Conservation (phyloP, 768 basidiomycete genomes). For the Pulveroboletus sp. region DNA sequence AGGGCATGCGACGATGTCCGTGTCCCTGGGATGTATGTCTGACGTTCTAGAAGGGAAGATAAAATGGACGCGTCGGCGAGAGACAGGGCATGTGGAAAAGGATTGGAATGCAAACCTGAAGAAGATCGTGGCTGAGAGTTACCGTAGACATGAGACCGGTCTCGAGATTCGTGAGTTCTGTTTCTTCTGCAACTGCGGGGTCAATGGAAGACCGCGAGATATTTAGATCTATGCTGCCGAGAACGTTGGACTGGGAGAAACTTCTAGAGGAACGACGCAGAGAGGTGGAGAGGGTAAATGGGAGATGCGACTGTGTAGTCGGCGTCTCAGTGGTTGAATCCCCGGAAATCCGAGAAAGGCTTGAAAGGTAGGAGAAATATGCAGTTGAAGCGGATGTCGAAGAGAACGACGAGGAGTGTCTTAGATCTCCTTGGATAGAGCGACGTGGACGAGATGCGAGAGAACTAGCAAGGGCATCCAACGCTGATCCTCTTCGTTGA, state of each 20-base stretch:
- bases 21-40: slow-evolving; percentile 15
- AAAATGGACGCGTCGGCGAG: neutral
- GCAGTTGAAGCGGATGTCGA: slow-evolving; percentile 18
- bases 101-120: slow-evolving; percentile 20
- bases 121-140: slow-evolving; percentile 27
- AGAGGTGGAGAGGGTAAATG: slow-evolving; percentile 16
- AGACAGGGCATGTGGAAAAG: neutral
- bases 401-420: slow-evolving; percentile 17
- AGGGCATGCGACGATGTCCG: slow-evolving; percentile 19
- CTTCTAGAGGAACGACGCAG: slow-evolving; percentile 20
- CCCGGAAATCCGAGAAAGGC: slow-evolving; percentile 6
- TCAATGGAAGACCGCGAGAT: slow-evolving; percentile 19
- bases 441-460: slow-evolving; percentile 23
- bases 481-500: slow-evolving; percentile 6
- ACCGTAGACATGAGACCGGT: slow-evolving; percentile 6
- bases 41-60: slow-evolving; percentile 15
- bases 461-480: slow-evolving; percentile 20
- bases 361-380: slow-evolving; percentile 12
- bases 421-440: slow-evolving; percentile 9
- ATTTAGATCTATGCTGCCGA: slow-evolving; percentile 25
- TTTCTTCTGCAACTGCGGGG: slow-evolving; percentile 10
- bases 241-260: slow-evolving; percentile 22
- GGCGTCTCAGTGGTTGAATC: slow-evolving; percentile 15
- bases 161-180: slow-evolving; percentile 7
- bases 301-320: slow-evolving; percentile 10